phyloP scores from a whole-genome alignment of 2,329 filamentous ascomycete species.

The Cordyceps cicadae region DNA sequence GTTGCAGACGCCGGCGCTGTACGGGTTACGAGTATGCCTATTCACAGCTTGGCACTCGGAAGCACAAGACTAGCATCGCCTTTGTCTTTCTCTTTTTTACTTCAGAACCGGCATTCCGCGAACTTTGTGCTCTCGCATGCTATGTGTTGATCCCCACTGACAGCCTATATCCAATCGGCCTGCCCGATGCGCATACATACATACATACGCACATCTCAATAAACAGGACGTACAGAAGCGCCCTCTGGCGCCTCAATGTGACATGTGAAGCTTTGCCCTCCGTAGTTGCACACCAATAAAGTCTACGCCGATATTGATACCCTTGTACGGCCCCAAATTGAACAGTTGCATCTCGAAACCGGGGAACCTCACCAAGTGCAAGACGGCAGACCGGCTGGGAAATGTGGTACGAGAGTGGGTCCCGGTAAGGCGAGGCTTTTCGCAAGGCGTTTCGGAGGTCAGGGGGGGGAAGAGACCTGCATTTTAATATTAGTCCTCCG shows the following conservation, averaged over 20 bases:
- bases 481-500: background rate
- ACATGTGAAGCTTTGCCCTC: background rate
- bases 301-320: background rate
- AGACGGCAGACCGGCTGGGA: background rate
- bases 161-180: background rate
- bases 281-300: background rate
- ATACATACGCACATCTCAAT: background rate
- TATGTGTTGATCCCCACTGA: background rate
- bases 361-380: background rate
- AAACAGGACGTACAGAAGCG: background rate
- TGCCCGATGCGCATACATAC: background rate
- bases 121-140: background rate
- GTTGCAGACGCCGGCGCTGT: background rate
- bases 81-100: background rate
- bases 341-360: background rate
- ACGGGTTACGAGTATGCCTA: background rate
- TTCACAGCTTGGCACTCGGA: background rate
- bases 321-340: background rate
- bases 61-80: background rate
- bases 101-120: too few relatives aligned
- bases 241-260: background rate
- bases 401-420: background rate
- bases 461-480: background rate
- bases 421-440: slow-evolving; percentile 1
- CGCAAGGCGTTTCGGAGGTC: slow-evolving; percentile 9